A percentile compares a stretch with the other conserved stretches of the same genome.
Conservation (phyloP, 352 stramenopile genomes). For the Paralagenidium karlingii region DNA sequence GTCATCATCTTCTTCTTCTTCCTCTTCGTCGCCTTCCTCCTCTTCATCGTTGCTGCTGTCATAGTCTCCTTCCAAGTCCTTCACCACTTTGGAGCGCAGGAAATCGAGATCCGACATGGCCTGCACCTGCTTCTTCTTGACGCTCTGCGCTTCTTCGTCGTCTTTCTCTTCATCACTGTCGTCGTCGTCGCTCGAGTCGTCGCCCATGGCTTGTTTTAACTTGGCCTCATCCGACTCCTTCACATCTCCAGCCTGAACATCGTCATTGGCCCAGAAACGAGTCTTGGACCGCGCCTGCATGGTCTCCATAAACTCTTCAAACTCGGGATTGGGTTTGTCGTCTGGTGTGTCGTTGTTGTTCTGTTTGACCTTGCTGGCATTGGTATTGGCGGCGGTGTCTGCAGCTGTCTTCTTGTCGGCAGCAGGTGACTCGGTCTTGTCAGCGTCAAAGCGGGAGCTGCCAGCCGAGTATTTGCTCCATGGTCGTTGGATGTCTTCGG, state of each 20-base stretch:
- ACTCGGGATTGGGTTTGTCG: conserved; percentile 33
- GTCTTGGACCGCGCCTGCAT: conserved; percentile 84
- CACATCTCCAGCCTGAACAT: conserved; percentile 35
- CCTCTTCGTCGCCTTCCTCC: conserved; percentile 17
- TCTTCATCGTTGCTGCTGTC: conserved; percentile 68
- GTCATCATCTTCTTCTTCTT: conserved; percentile 26
- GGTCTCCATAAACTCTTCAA: conserved; percentile 84
- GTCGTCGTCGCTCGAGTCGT: conserved; percentile 23
- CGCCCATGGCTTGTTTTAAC: conserved; percentile 11
- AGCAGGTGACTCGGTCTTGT: conserved; percentile 19
- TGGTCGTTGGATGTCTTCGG: conserved; percentile 40
- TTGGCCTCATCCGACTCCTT: conserved; percentile 10
- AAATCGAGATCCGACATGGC: conserved; percentile 88
- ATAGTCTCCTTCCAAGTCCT: conserved; percentile 81
- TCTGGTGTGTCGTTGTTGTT: conserved; percentile 14
- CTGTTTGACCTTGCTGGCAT: conserved; percentile 12
- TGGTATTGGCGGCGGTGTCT: conserved; percentile 8
- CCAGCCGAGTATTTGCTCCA: conserved; percentile 86
- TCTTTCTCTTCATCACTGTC: conserved; percentile 21
- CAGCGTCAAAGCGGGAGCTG: conserved; percentile 54
- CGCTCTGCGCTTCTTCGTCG: conserved; percentile 10
- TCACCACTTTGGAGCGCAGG: conserved; percentile 88
- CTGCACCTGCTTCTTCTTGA: conserved; percentile 8
- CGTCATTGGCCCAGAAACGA: conserved; percentile 87
- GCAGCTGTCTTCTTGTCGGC: background rate